Conservation (phyloP, 108 stramenopile species). For the Stephanodiscus minutulus region DNA sequence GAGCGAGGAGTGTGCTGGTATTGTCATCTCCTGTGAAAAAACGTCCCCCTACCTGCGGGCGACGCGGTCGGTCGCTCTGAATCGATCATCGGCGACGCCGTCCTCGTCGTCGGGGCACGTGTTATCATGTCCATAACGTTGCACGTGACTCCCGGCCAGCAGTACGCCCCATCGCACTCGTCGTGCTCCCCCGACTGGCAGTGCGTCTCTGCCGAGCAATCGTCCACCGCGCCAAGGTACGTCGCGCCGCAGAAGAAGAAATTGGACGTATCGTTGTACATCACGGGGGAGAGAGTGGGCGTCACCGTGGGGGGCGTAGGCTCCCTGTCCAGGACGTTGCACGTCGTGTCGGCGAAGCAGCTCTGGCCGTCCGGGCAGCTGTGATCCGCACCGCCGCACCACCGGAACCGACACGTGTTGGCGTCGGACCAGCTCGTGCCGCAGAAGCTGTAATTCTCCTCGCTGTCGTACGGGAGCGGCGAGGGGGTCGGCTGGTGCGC, state of each 20-base stretch:
- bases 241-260: not conserved
- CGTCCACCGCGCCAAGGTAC: not conserved
- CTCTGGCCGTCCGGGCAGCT: constrained; percentile 1
- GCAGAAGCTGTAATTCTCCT: not conserved
- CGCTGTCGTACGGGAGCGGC: not conserved
- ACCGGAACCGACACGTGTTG: not conserved
- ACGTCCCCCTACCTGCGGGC: not conserved
- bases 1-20: not conserved
- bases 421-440: not conserved
- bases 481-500: not conserved
- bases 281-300: not conserved
- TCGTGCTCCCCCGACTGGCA: not conserved
- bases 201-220: not conserved
- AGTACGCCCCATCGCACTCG: not conserved
- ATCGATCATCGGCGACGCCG: not conserved
- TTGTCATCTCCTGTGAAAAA: not conserved
- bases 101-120: not conserved
- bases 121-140: not conserved
- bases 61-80: not conserved
- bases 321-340: not conserved
- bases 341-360: not conserved
- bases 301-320: not conserved
- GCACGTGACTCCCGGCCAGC: not conserved
- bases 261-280: not conserved
- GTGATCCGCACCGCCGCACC: not conserved